These are phyloP conservation scores for Coprinellus aureogranulatus DNA, from an alignment of 768 basidiomycete genomes.

Conservation along the genomic window DNA sequence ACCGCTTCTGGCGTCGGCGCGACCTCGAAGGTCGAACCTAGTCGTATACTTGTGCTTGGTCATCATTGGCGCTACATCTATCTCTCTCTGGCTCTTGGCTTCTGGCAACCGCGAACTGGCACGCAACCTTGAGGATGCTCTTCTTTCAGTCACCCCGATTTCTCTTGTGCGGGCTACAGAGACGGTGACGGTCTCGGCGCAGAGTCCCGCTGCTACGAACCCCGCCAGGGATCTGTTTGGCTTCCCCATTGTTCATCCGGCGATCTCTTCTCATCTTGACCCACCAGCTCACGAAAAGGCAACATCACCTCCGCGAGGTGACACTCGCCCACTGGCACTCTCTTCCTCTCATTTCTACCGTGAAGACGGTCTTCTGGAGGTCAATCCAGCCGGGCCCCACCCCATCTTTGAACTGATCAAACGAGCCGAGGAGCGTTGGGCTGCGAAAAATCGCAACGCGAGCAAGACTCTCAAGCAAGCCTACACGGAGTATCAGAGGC, in stretches of 20 bases:
- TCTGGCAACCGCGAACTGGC: not conserved
- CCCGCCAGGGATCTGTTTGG: not conserved
- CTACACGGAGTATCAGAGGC: constrained; percentile 68
- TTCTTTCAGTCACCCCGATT: not conserved
- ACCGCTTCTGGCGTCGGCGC: too few species aligned
- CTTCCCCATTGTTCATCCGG: not conserved
- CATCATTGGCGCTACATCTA: too few species aligned
- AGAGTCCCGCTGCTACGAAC: not conserved
- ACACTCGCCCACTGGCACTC: not conserved
- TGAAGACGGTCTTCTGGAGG: constrained; percentile 39
- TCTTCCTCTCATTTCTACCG: constrained; percentile 29
- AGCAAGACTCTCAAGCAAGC: constrained; percentile 76
- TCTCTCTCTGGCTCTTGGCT: too few species aligned
- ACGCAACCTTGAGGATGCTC: not conserved
- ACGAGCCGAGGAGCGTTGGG: constrained; percentile 68
- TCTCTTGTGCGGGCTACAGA: not conserved
- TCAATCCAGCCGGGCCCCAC: constrained; percentile 47
- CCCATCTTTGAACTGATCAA: constrained; percentile 78
- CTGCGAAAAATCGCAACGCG: constrained; percentile 56
- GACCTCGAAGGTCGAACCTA: too few species aligned
- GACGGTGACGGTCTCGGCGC: constrained; percentile 2
- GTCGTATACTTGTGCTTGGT: too few species aligned
- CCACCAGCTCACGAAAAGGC: not conserved
- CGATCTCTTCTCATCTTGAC: not conserved
- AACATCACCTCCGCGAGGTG: constrained; percentile 14